Conservation (phyloP, 495 filamentous ascomycete genomes). For the Melanomma pulvis-pyrius region DNA sequence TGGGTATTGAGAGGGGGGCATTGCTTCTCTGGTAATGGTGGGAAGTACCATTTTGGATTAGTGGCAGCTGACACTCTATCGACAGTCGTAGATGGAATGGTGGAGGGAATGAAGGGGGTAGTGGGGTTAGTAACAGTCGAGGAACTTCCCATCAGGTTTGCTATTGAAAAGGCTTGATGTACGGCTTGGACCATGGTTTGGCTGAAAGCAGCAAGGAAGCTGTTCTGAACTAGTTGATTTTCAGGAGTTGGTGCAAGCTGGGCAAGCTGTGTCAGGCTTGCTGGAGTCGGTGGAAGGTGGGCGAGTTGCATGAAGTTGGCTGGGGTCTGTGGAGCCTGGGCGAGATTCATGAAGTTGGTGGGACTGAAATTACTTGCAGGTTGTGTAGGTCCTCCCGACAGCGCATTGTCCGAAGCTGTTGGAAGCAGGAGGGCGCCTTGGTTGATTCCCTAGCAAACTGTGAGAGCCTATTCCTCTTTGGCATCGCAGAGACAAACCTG, state of each 20-base stretch:
- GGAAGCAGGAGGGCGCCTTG: neutral
- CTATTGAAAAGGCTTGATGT: neutral
- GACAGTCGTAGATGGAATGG: neutral
- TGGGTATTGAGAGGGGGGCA: neutral
- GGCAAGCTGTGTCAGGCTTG: constrained; percentile 1
- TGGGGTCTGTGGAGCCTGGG: neutral
- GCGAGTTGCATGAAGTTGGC: constrained; percentile 1
- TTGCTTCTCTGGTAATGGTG: constrained; percentile 5
- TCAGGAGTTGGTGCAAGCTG: constrained; percentile 14
- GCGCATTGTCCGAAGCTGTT: neutral
- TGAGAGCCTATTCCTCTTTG: no score
- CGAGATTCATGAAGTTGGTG: neutral
- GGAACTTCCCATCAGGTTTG: neutral
- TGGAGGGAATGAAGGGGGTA: neutral
- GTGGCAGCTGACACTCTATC: neutral
- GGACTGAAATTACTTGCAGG: neutral
- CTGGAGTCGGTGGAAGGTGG: neutral
- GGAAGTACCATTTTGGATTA: constrained; percentile 22
- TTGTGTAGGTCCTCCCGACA: no score
- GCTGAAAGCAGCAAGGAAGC: constrained; percentile 1
- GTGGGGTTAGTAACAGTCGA: neutral
- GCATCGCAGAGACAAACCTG: no score
- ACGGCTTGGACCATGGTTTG: neutral
- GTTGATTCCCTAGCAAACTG: no score
- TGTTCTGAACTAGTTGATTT: constrained; percentile 1